Conservation (phyloP, 2,329 filamentous ascomycete genomes). For the Verticillium albo-atrum region DNA sequence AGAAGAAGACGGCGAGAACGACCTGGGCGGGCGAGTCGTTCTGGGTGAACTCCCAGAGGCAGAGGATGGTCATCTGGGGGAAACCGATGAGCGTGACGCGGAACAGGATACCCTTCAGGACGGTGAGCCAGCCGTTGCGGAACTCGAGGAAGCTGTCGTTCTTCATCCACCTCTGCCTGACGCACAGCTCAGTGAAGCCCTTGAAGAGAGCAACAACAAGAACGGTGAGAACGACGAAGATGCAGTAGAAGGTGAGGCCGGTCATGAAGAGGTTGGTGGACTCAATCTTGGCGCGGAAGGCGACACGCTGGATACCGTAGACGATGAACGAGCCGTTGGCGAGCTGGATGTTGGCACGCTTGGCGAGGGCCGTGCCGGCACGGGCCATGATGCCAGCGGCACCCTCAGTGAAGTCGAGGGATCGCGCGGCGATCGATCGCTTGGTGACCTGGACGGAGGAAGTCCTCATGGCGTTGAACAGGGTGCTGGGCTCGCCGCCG, state of each 20-base stretch:
- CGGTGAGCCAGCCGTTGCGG: conserved; percentile 88
- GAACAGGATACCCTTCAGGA: conserved; percentile 91
- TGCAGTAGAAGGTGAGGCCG: conserved; percentile 80
- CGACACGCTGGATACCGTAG: conserved; percentile 82
- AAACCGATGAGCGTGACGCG: conserved; percentile 86
- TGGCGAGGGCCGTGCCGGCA: conserved; percentile 37
- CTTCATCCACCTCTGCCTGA: conserved; percentile 73
- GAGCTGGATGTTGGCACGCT: conserved; percentile 50
- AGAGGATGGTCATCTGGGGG: conserved; percentile 84
- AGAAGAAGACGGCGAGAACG: conserved; percentile 83
- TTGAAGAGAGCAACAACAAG: conserved; percentile 76
- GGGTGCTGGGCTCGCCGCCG: conserved; percentile 74
- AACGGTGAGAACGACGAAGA: conserved; percentile 74
- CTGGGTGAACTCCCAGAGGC: conserved; percentile 87
- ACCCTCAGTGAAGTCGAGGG: conserved; percentile 21
- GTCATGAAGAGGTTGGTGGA: conserved; percentile 92
- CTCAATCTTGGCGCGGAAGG: conserved; percentile 81
- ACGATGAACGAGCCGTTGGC: conserved; percentile 57
- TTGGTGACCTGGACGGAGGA: conserved; percentile 81
- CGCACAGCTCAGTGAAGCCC: conserved; percentile 69
- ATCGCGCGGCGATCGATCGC: conserved; percentile 42
- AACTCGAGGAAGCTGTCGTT: conserved; percentile 87
- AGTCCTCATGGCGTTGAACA: conserved; percentile 68
- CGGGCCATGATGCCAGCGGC: conserved; percentile 39
- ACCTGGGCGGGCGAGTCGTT: conserved; percentile 82